phyloP scores from a whole-genome alignment of 2,329 filamentous ascomycete species.

The Fusarium scirpi region DNA sequence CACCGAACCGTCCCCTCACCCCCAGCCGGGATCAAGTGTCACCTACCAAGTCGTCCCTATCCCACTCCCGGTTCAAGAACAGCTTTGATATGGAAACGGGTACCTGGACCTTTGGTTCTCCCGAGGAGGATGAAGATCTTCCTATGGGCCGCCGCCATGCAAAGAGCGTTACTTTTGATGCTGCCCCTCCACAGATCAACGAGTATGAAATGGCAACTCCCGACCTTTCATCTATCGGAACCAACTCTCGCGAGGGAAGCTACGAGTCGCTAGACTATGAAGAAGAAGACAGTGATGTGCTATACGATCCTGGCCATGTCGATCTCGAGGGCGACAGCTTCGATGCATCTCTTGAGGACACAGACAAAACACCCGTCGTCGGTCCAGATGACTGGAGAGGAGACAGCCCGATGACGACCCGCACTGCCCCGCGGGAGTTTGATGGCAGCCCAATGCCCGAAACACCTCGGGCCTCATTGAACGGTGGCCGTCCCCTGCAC shows the following conservation, averaged over 20 bases:
- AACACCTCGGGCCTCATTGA: constrained; percentile 48
- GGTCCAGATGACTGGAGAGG: constrained; percentile 96
- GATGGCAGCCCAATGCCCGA: constrained; percentile 77
- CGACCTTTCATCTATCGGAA: constrained; percentile 91
- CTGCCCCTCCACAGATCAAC: constrained; percentile 91
- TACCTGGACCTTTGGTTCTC: constrained; percentile 75
- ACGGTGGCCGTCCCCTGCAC: constrained; percentile 65
- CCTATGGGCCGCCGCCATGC: constrained; percentile 81
- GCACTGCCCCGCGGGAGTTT: constrained; percentile 58
- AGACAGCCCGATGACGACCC: constrained; percentile 64
- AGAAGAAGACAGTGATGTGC: constrained; percentile 72
- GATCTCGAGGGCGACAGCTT: constrained; percentile 83
- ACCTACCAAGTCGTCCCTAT: constrained; percentile 90
- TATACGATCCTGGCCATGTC: constrained; percentile 65
- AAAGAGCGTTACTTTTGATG: constrained; percentile 98
- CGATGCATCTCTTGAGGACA: constrained; percentile 93
- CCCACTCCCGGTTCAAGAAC: constrained; percentile 73
- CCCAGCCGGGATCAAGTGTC: constrained; percentile 80
- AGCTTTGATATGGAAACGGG: constrained; percentile 77
- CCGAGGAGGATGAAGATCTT: constrained; percentile 68
- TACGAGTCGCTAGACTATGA: constrained; percentile 87
- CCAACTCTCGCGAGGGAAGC: constrained; percentile 91
- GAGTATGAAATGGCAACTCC: constrained; percentile 99
- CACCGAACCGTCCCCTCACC: constrained; percentile 52
- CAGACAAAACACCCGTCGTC: constrained; percentile 97